Base-by-base conservation (phyloP, 164 flowering plant species). In the Aristolochia californica region DNA sequence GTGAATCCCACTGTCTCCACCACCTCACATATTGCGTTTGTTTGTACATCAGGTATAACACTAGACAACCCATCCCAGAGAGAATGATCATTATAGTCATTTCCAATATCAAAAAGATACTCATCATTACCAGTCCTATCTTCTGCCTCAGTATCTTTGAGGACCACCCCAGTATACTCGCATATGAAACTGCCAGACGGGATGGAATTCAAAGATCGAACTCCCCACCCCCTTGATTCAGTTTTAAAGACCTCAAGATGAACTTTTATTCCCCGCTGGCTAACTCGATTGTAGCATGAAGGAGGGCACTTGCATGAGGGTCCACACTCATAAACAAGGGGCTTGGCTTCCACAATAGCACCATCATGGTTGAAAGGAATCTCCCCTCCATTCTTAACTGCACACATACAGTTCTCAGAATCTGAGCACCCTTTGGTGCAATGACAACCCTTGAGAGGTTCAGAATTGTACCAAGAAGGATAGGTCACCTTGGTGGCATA, bases 171-270 rank as follows among this genome's bases (percentile, higher is more conserved):
- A 0, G 70, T 66, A 65, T 91, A 91, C 69, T 91, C 95, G 24
- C 98, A 91, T 53, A 91, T 80, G 55, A 91, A 91, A 56, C 85
- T 84, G 66, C 98, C 98, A 2, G 90, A 88, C 11, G 88, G 74
- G 17, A 91, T 84, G 10, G 83, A 85, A 63, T 76, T 68, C 3
- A 83, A 49, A n/a, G 90, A 80, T 72, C 96, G 74, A 52, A 91
- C 85, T 22, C 96, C 98, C 98, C 98, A 91, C 5, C 96, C 98
- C 64, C 81, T 81, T 2, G 72, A 63, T 48, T 74, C 70, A 5
- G 96, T 91, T 75, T 84, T 91, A 66, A 91, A 91, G 48, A 91
- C 75, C 70, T 91, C 96, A 25, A 88, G 80, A 61, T 69, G 87
- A 69, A 81, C 62, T 69, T 68, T 80, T 52, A 83, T 74, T 30